Base-by-base conservation (phyloP, 108 stramenopile species). In the Mediolabrus comicus region DNA sequence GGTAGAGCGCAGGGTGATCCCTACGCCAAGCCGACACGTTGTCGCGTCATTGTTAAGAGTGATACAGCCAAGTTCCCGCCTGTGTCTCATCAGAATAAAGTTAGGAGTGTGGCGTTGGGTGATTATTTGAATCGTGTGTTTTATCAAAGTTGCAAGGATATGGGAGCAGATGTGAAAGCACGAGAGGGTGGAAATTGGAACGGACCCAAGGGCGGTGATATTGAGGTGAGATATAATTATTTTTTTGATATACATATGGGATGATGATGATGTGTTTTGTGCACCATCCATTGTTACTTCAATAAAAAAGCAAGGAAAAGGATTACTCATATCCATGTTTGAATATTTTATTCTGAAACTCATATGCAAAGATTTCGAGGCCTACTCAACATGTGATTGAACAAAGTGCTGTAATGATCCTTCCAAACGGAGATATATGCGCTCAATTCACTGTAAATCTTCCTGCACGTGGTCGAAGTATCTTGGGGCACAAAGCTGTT, bases 381-480 rank as follows among this genome's bases (percentile, higher is more conserved):
- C 96, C 95, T 10, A 85, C 86, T 22, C 97, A 98, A 72, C 84
- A 96, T 66, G 84, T 98, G 25, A 79, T 98, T 53, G 95, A 95
- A 67, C 92, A 96, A 66, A 84, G 88, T 17, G 94, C 90, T 25
- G 92, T 96, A 19, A 39, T 63, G 7, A 71, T 96, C 8, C 68
- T 79, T 26, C 64, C 55, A 36, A 63, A 67, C 36, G 92, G 95
- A 16, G 82, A 82, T 67, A 65, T 98, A 10, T 72, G 85, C 61
- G 94, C 83, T 6, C 92, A 96, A 69, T 83, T 98, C 57, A 92
- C 95, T n/a, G 81, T 98, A 62, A 95, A 86, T 59, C 89, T 98
- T 29, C 97, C 96, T 3, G 97, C 97, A 25, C 72, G 87, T 9
- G 97, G 98, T 9, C 75, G 98, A 53, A 84, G 84, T 46, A 92